Conservation (phyloP, 768 basidiomycete genomes). For the Podaxis sp. region DNA sequence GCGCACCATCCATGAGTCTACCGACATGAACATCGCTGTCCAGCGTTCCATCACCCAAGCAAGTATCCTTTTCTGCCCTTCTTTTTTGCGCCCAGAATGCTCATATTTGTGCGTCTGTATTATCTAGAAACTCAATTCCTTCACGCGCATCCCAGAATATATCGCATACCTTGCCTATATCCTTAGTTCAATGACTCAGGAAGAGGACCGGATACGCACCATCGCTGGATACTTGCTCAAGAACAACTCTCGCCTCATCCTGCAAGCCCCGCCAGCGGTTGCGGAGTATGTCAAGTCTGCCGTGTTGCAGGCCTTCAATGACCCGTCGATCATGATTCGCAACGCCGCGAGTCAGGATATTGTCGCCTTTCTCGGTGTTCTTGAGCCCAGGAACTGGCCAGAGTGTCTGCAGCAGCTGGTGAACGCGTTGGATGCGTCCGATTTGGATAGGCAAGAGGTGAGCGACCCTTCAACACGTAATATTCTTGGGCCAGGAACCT, state of each 20-base stretch:
- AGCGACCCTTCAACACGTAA: constrained; percentile 24
- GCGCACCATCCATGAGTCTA: constrained; percentile 88
- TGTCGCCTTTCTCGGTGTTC: constrained; percentile 80
- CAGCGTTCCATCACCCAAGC: constrained; percentile 87
- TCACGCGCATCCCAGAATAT: constrained; percentile 89
- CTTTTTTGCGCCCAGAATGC: constrained; percentile 16
- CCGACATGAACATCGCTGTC: constrained; percentile 68
- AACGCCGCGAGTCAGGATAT: constrained; percentile 94
- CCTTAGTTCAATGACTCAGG: constrained; percentile 73
- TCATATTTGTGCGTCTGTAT: constrained; percentile 15
- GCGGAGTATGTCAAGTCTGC: constrained; percentile 71
- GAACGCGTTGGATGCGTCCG: constrained; percentile 70
- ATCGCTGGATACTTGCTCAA: constrained; percentile 97
- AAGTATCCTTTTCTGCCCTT: constrained; percentile 20
- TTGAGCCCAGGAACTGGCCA: constrained; percentile 93
- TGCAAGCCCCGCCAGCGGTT: constrained; percentile 64
- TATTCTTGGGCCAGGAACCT: neutral
- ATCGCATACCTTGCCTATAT: constrained; percentile 95
- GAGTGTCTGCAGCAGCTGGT: constrained; percentile 89
- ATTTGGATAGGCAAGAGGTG: constrained; percentile 85
- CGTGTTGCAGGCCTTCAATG: constrained; percentile 79
- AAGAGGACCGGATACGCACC: constrained; percentile 91
- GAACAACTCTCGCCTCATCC: constrained; percentile 85
- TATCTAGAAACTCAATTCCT: constrained; percentile 80
- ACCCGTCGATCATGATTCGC: constrained; percentile 82